Base-by-base conservation (phyloP, 176 grass and related monocot species). In the Metroxylon sagu region DNA sequence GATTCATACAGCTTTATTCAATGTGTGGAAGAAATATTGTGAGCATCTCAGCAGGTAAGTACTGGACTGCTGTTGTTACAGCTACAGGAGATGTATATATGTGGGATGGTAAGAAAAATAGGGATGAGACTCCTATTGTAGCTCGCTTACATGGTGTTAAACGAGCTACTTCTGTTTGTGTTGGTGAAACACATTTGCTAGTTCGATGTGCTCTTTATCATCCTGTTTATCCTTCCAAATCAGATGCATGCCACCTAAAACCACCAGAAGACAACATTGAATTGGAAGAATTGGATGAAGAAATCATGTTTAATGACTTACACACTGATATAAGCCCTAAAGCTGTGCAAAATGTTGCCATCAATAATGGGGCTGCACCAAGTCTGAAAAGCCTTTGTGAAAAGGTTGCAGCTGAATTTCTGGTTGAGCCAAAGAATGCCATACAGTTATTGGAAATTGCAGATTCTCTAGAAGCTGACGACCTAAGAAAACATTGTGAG, bases 141-240 rank as follows among this genome's bases (percentile, higher is more conserved):
- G 79, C 62, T 89, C 88, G 94, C 29, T 81, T 98, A 23, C 65
- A 93, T 69, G 85, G 88, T 77, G 68, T 89, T 80, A 98, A 98
- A 71, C 66, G 84, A 62, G 85, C 88, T 57, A 85, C 85, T 4
- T 93, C 84, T 68, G 82, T 98, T 72, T 98, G 94, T 86, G 82
- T 86, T 80, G 94, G 94, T 72, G 94, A 98, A 80, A 98, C 94
- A 63, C 94, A 98, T 62, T 76, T 93, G 79, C 76, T 98, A 54
- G 76, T 84, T 50, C 67, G 89, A 60, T 98, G 81, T 86, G 80
- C 84, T 60, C 76, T 93, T 69, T 93, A 93, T 71, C 88, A 93
- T 70, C 88, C 94, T 62, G 67, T 56, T 49, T 98, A 93, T 74
- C 79, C 82, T 4, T 52, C 75, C 55, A 92, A 76, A 79, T 61